Base-by-base conservation (phyloP, 768 basidiomycete genomes). In the Fomitopsis serialis region DNA sequence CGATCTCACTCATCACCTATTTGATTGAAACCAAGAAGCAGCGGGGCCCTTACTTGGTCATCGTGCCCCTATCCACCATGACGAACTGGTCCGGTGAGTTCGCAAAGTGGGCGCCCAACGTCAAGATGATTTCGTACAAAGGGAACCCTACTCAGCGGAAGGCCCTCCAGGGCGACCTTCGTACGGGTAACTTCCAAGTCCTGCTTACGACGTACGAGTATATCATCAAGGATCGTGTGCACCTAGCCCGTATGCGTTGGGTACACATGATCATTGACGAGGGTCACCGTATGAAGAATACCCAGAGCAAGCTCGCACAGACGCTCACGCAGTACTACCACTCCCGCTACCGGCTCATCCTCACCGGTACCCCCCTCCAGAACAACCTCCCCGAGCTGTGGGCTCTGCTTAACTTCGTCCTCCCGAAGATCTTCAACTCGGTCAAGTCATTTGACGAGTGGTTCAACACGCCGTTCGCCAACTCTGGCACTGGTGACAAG, bases 391-490 rank as follows among this genome's bases (percentile, higher is more conserved):
- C 94, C 5, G 95, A 98, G 70, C 72, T 98, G 40, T 97, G 95
- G 94, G 81, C 95, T 0, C 77, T 97, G 44, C 85, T 98, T 65
- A 98, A 98, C 69, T 98, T 98, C 66, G 93, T 89, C 32, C 78
- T 93, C 5, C 92, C 92, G 13, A 93, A 91, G 71, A 84, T 98
- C 66, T 98, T 99, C 79, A 98, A 98, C 74, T 98, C 96, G 0
- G 94, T 97, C 56, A 96, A 98, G 68, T 96, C 94, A 21, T 98
- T 99, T 68, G 97, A 98, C 63, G 97, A 98, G 66, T 99, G 97
- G 97, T 99, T 98, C 79, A 98, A 98, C 74, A 97, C 96, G 1
- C 97, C 97, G 0, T 99, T 99, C 60, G 96, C 97, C 55, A 98
- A 92, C 70, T 92, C 94, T n/a, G 96, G 96, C 27, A 90, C 91